Evolutionary conservation across 495 filamentous ascomycete genomes (phyloP).

Genomic region (Corynascus novoguineensis): DNA sequence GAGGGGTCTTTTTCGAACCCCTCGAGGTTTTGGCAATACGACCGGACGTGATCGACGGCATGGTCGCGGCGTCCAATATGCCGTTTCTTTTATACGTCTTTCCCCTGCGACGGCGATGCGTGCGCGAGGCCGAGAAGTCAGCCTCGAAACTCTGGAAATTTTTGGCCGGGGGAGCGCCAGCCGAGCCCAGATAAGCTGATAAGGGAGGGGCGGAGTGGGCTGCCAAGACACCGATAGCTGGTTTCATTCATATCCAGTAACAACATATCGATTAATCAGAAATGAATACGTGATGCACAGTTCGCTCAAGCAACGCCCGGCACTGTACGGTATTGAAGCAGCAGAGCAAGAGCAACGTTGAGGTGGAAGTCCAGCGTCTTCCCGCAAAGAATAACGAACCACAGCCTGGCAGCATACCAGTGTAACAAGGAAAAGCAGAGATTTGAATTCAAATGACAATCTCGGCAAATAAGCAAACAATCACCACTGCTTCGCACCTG

Average conservation of each 20-base stretch:
- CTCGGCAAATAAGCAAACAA: no score
- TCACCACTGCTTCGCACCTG: no score
- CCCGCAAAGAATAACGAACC: background rate
- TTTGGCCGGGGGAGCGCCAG: slow-evolving; percentile 24
- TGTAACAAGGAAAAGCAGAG: no score
- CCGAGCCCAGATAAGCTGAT: slow-evolving; percentile 32
- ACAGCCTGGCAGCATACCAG: no score
- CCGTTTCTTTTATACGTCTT: slow-evolving; percentile 8
- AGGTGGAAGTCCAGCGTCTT: background rate
- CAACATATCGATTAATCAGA: no score
- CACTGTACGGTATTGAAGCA: background rate
- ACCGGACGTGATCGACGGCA: slow-evolving; percentile 55
- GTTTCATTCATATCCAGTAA: background rate
- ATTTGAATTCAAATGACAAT: no score
- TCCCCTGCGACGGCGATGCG: slow-evolving; percentile 4
- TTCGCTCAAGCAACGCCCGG: no score
- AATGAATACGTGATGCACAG: no score
- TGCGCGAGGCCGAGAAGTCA: background rate
- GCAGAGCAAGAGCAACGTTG: background rate
- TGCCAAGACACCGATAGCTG: background rate
- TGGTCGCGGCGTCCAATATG: slow-evolving; percentile 26
- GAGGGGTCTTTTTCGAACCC: slow-evolving; percentile 61
- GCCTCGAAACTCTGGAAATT: slow-evolving; percentile 18
- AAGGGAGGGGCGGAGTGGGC: slow-evolving; percentile 16
- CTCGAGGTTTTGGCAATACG: slow-evolving; percentile 61